Base-by-base conservation (phyloP, 2,329 filamentous ascomycete genomes). In the Sarocladiaceae sp. region DNA sequence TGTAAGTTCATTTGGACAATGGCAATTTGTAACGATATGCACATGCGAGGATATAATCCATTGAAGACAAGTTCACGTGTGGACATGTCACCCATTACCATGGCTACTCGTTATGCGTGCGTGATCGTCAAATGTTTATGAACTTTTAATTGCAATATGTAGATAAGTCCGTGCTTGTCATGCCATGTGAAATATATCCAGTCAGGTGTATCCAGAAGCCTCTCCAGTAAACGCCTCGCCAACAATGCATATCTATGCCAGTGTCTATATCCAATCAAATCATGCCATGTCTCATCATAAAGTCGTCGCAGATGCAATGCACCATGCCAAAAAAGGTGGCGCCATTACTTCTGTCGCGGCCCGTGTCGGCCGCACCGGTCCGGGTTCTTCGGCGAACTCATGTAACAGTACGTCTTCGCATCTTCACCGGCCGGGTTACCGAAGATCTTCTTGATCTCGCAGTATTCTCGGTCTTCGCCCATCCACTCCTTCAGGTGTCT, bases 401-500 rank as follows among this genome's bases (percentile, higher is more conserved):
- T 77, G 62, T 77, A 82, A 67, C 82, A 86, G 52, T 75, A 77
- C 3, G 22, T 35, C 61, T 72, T 75, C 6, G 77, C 74, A 2
- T 70, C 72, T 28, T 70, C 67, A 3, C 63, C 65, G 1, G 81
- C 78, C 10, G 65, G 67, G 17, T 68, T 66, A 33, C 81, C 81
- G 58, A 77, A 86, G 62, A 77, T 77, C 60, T 79, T 72, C 61
- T 75, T 78, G 57, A 85, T 78, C 53, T 71, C 73, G 69, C 82
- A 85, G 67, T 85, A 85, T 64, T 86, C 82, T 55, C 73, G 66
- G 18, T 65, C 71, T 35, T 71, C 66, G 52, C 78, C 78, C 74
- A 84, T 78, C 79, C 81, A 85, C 36, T 72, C 73, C 60, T 73
- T 72, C 58, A 86, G 74, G 62, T 86, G 82, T 57, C 79, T 77